Evolutionary conservation across 106 monocot species (phyloP), one percentile per base, ranked within the genome.

Genomic region (Dioscorea zingiberensis): DNA sequence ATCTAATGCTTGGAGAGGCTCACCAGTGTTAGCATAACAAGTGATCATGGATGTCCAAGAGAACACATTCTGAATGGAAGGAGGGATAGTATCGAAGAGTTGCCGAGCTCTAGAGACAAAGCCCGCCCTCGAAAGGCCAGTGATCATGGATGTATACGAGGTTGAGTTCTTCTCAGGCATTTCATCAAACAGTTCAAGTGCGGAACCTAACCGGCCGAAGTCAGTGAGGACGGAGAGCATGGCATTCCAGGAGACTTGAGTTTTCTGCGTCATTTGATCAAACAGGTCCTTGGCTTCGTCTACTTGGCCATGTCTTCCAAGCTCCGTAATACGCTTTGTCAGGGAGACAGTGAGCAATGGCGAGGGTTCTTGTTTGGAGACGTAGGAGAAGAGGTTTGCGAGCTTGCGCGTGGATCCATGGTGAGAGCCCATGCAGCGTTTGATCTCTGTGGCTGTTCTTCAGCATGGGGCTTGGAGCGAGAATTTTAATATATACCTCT

Each of bases 11-110:
- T 26, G 13, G 1, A 47, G 2, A 21, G 85, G 73, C 56, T 66
- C 65, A 3, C 25, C 19, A 60, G 80, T 85, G 4, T 68, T 76
- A 21, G 70, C 67, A 27, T 80, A 74, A 38, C 85, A 80, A 25
- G 66, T 57, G 8, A 85, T 54, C 80, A 80, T 85, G 8, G 85
- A 65, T 2, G 85, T 85, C 85, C 85, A 85, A 2, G 77, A 74
- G 71, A 80, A 80, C 44, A 85, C 80, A 27, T 80, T 85, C 48
- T 46, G 77, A 24, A 44, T 21, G 4, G 15, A 13, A 0, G 17
- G 12, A 0, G 69, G 74, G 11, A 74, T 38, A 12, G 80, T 73
- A 16, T 80, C 67, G 55, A 85, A 85, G 25, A 80, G 18, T 4
- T 8, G 29, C 13, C 80, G 69, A 0, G 85, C 80, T 30, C 22